Conservation (phyloP, 495 filamentous ascomycete species). For the Platismatia glauca region DNA sequence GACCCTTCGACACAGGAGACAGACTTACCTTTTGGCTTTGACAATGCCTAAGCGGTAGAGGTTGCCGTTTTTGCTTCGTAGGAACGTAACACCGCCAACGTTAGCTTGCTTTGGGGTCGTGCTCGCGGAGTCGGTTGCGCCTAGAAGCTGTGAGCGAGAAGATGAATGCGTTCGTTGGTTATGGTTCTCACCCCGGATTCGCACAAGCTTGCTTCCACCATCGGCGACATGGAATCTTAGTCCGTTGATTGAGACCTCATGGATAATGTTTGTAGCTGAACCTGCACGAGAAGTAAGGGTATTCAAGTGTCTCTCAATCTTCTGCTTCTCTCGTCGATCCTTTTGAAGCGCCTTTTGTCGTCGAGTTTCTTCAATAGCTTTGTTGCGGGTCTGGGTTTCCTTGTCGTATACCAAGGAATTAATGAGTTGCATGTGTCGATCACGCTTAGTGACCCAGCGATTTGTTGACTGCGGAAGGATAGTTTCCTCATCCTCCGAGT, state of each 20-base stretch:
- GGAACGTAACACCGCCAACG: slow-evolving; percentile 76
- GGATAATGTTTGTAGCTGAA: slow-evolving; percentile 32
- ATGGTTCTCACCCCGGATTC: slow-evolving; percentile 55
- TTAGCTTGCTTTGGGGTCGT: slow-evolving; percentile 70
- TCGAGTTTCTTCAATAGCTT: slow-evolving; percentile 64
- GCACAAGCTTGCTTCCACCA: slow-evolving; percentile 77
- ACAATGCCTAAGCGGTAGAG: slow-evolving; percentile 68
- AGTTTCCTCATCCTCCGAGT: slow-evolving; percentile 32
- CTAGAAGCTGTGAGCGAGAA: slow-evolving; percentile 45
- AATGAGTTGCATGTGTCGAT: slow-evolving; percentile 83
- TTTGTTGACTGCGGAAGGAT: slow-evolving; percentile 26
- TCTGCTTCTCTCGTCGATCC: slow-evolving; percentile 57
- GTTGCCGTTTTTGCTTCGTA: slow-evolving; percentile 86
- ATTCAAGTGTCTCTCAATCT: slow-evolving; percentile 40
- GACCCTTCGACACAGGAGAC: not conserved
- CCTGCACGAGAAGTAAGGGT: slow-evolving; percentile 8
- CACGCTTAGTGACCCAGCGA: slow-evolving; percentile 69
- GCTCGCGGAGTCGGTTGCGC: slow-evolving; percentile 52
- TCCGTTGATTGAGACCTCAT: slow-evolving; percentile 67
- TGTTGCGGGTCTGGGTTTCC: slow-evolving; percentile 56
- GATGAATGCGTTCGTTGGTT: not conserved
- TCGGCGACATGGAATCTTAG: slow-evolving; percentile 66
- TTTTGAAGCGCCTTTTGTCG: slow-evolving; percentile 49
- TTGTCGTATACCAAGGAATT: slow-evolving; percentile 76
- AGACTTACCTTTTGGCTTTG: slow-evolving; percentile 55